Base-by-base conservation (phyloP, 2,329 filamentous ascomycete species). In the Aotearoamyces nothofagi region DNA sequence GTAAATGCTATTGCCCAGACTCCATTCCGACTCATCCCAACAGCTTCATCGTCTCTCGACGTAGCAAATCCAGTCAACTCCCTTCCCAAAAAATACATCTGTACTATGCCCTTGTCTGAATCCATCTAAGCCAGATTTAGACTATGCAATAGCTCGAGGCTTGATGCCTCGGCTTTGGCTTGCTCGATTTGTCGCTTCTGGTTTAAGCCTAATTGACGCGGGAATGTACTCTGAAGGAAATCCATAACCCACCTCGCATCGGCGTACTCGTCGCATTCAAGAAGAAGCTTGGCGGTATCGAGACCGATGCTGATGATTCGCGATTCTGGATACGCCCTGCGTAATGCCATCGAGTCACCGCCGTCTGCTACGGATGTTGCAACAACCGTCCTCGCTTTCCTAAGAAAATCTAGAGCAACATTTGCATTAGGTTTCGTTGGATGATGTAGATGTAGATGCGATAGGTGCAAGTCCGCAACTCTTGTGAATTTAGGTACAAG, bases 201-300 rank as follows among this genome's bases (percentile, higher is more conserved):
- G 20, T 33, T 25, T 7, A 41, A 29, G 5, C 40, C 40, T 8
- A 46, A 20, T 13, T 41, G 29, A 23, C 37, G 29, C 3, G 42
- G 33, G 29, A 37, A 47, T 16, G 37, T 38, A 3, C 24, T 33
- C 5, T 40, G 34, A 9, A 49, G 25, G 15, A 39, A 38, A n/a
- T 45, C 28, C 36, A 49, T 40, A 8, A 48, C 32, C 38, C 37
- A 38, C 8, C 38, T 30, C 5, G 43, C 44, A 15, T 48, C 43
- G 9, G 29, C 16, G 12, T 35, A 35, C 10, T 37, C 32, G 6
- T 43, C 34, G 3, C 36, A 22, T 15, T 38, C 34, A 2, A 48
- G 37, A 3, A 47, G 24, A 12, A 41, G 35, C 5, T 37, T 41
- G 14, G 45, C 41, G 6, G 44, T 34, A 17, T 42, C 35, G 11